Evolutionary conservation across 495 filamentous ascomycete genomes (phyloP), one percentile per base, ranked within the genome.

Genomic region (Hypoxylon fuscum): DNA sequence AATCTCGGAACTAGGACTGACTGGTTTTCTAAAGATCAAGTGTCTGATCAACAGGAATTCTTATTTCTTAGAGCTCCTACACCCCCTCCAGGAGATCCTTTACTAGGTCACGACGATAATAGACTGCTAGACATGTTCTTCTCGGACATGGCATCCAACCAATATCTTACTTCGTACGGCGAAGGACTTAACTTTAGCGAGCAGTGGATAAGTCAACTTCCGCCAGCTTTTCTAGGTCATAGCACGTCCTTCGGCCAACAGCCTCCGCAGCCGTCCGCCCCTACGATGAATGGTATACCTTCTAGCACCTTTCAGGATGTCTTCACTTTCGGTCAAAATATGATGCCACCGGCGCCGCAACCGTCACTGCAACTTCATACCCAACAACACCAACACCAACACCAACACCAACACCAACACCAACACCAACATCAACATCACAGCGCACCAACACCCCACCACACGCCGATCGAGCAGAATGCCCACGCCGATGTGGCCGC

Each of bases 101-200:
- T 88, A 43, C 80, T 88, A 57, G 81, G 85, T 55, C 82, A 86
- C 64, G 80, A 80, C 52, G 86, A 89, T 66, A 82, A 78, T 32
- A 84, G 79, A 56, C 79, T 86, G 72, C 76, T 88, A n/a, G 79
- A 81, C 23, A 80, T 74, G 58, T 89, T 88, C 72, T 87, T 88
- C 68, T 83, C 82, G 45, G 83, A 79, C 15, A 76, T 88, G 68
- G 81, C 81, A 50, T 74, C 81, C 1, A 81, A 83, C 44, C 77
- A 80, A n/a, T 82, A 85, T 46, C 67, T 78, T 22, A 77, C 75
- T 41, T 79, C 81, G 14, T 80, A 80, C 44, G 78, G 77, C 43
- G 82, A 83, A 66, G 68, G 78, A 0, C 68, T 80, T 5, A 76
- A 78, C 22, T 72, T 80, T 17, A 77, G 76, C 31, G 77, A 83